Evolutionary conservation across 2,329 filamentous ascomycete genomes (phyloP).

Genomic region (Endoconidiophora polonica): DNA sequence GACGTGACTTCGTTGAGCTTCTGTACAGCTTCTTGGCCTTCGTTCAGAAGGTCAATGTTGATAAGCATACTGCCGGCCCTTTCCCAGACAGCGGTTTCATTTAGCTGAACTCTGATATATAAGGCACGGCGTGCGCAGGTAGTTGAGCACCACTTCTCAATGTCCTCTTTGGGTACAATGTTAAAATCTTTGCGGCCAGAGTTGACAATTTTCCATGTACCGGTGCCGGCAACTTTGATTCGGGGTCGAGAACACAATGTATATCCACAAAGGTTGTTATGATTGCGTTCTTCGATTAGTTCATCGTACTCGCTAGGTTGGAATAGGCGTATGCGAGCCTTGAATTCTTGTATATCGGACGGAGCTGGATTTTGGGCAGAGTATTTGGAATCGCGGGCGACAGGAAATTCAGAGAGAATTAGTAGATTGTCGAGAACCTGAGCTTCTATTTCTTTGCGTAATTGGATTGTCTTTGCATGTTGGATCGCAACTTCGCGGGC

Average conservation of each 20-base stretch:
- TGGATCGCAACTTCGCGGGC: slow-evolving; percentile 53
- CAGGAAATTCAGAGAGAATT: slow-evolving; percentile 46
- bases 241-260: slow-evolving; percentile 55
- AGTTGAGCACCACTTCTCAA: slow-evolving; percentile 77
- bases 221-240: slow-evolving; percentile 35
- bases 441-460: slow-evolving; percentile 62
- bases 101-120: slow-evolving; percentile 78
- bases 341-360: slow-evolving; percentile 49
- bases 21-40: slow-evolving; percentile 37
- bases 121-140: slow-evolving; percentile 64
- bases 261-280: slow-evolving; percentile 70
- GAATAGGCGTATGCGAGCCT: slow-evolving; percentile 51
- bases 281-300: slow-evolving; percentile 75
- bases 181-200: slow-evolving; percentile 36
- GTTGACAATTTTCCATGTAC: slow-evolving; percentile 50
- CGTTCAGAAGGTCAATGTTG: slow-evolving; percentile 48
- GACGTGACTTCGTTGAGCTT: slow-evolving; percentile 23
- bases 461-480: slow-evolving; percentile 68
- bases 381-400: slow-evolving; percentile 19
- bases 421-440: slow-evolving; percentile 59
- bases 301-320: slow-evolving; percentile 82
- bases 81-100: slow-evolving; percentile 73
- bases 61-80: slow-evolving; percentile 42
- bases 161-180: slow-evolving; percentile 53
- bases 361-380: slow-evolving; percentile 33